These are phyloP conservation scores for Prunus campanulata DNA, from an alignment of 306 rosid species.

Conservation along the genomic window DNA sequence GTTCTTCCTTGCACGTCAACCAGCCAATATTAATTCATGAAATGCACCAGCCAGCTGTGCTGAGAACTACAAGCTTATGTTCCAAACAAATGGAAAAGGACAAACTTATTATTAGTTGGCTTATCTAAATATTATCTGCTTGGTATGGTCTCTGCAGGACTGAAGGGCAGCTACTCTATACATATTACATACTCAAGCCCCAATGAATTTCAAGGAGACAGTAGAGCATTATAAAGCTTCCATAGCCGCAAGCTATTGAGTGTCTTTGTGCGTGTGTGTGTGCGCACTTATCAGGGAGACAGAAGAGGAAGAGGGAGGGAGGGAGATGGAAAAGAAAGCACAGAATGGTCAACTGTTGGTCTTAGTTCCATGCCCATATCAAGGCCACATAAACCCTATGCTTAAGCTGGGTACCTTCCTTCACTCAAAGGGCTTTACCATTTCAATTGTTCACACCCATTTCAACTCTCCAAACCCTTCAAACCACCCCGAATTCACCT, in stretches of 20 bases:
- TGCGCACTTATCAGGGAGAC: too few species aligned
- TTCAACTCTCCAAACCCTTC: constrained; percentile 44
- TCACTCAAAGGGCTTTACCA: constrained; percentile 49
- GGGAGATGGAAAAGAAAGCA: constrained; percentile 19
- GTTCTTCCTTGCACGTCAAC: too few species aligned
- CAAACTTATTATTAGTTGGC: too few species aligned
- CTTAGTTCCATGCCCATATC: constrained; percentile 45
- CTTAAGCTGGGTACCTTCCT: constrained; percentile 53
- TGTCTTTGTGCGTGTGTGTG: not conserved
- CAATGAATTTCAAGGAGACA: too few species aligned
- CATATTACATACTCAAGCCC: too few species aligned
- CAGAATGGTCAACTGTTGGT: constrained; percentile 19
- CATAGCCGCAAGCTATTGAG: not conserved
- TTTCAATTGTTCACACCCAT: constrained; percentile 41
- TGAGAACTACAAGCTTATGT: too few species aligned
- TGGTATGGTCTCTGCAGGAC: too few species aligned
- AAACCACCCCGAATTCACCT: constrained; percentile 45
- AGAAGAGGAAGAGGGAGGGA: not conserved
- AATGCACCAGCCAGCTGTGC: too few species aligned
- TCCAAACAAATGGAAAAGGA: too few species aligned
- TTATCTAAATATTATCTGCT: too few species aligned
- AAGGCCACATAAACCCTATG: constrained; percentile 62
- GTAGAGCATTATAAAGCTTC: not conserved
- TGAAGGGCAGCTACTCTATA: too few species aligned
- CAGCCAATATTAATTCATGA: too few species aligned